phyloP scores from a whole-genome alignment of 163 green algal species.

The Scenedesmus sp. region DNA sequence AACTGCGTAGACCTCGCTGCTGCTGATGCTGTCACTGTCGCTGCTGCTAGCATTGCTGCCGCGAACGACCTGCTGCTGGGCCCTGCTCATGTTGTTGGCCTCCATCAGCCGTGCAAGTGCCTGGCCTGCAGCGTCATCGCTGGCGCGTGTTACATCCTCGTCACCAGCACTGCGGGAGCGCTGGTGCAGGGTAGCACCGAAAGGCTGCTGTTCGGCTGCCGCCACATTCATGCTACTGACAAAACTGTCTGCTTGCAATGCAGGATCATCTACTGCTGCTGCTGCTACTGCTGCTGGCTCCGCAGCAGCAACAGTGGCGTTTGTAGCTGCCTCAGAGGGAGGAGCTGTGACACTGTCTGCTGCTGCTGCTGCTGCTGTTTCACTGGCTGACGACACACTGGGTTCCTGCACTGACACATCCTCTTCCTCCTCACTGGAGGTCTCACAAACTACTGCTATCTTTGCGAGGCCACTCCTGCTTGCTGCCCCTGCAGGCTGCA shows the following conservation, averaged over 20 bases:
- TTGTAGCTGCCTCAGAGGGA: background rate
- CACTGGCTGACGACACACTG: background rate
- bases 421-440: background rate
- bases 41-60: background rate
- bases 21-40: background rate
- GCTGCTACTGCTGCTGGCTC: background rate
- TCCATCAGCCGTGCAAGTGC: background rate
- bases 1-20: background rate
- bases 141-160: background rate
- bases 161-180: background rate
- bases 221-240: background rate
- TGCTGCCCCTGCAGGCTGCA: background rate
- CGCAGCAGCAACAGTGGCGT: background rate
- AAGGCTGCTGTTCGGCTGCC: background rate
- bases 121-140: background rate
- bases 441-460: background rate
- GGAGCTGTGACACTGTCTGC: background rate
- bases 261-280: background rate
- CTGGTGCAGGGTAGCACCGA: background rate
- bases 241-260: background rate
- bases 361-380: conserved; percentile 6
- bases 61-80: background rate
- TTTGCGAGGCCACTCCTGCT: background rate
- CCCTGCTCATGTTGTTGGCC: background rate
- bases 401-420: background rate